These are phyloP conservation scores for Pochonia chlamydosporia DNA, from an alignment of 2,329 filamentous ascomycete genomes.

Conservation along the genomic window DNA sequence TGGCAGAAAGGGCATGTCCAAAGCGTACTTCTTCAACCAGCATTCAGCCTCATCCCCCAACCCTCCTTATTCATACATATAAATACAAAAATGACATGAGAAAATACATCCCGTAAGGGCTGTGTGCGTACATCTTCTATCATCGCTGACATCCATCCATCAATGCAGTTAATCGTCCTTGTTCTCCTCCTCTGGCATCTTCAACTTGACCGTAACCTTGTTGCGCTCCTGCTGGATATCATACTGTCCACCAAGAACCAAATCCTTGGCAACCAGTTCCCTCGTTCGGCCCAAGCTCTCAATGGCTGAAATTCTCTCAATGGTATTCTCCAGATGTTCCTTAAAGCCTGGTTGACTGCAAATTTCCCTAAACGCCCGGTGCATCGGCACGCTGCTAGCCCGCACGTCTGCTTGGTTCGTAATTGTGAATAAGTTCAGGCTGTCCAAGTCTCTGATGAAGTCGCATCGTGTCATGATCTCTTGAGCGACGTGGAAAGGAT, in stretches of 20 bases:
- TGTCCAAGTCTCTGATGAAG: conserved; percentile 89
- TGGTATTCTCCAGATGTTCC: conserved; percentile 72
- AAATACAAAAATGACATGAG: background rate
- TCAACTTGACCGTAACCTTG: conserved; percentile 36
- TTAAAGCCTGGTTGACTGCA: conserved; percentile 73
- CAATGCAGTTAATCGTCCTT: background rate
- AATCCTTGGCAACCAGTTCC: conserved; percentile 90
- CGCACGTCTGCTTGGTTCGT: conserved; percentile 81
- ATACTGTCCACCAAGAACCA: conserved; percentile 81
- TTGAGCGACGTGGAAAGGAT: conserved; percentile 75
- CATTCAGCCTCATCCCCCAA: background rate
- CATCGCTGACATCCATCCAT: background rate
- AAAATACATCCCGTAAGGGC: background rate
- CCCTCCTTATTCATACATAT: background rate
- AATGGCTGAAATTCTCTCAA: conserved; percentile 84
- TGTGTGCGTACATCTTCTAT: background rate
- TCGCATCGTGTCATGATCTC: conserved; percentile 94
- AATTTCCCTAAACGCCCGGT: conserved; percentile 82
- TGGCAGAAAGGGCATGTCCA: no score
- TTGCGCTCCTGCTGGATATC: conserved; percentile 44
- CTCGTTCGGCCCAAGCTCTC: conserved; percentile 91
- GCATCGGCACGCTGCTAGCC: conserved; percentile 94
- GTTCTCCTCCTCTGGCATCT: conserved; percentile 31
- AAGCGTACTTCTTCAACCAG: background rate
- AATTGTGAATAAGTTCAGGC: conserved; percentile 92